Base-by-base conservation (phyloP, 2,329 filamentous ascomycete genomes). In the Ophiostoma ips region DNA sequence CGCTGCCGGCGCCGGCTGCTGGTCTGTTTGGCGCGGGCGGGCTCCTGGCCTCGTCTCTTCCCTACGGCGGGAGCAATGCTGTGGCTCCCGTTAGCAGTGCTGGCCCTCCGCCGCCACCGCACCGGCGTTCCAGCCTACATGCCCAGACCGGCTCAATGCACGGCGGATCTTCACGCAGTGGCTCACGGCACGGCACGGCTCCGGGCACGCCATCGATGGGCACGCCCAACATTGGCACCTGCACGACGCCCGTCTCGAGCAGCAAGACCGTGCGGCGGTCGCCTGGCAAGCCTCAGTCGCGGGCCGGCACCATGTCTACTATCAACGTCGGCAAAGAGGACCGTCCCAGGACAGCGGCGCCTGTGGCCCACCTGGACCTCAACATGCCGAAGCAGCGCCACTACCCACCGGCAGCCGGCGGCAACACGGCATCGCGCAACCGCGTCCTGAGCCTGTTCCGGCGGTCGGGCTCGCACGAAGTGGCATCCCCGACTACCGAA, bases 121-220 rank as follows among this genome's bases (percentile, higher is more conserved):
- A 73, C 46, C 64, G 76, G 12, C 65, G 71, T 46, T 78, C 75
- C 4, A 79, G 75, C 55, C 60, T 79, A 3, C 67, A 73, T 47
- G 71, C 72, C 2, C 67, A 65, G 33, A 71, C 68, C 0, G 67
- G 67, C 0, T 52, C 55, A 3, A 43, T 48, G 1, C 45, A 50
- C 3, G 49, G 48, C 52, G 24, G 24, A 28, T 38, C 50, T 45
- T 52, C 58, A 9, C 47, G 51, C 12, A 53, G 50, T 28, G 50
- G 46, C 2, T 56, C 52, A 4, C 52, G 52, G 1, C 51, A 52
- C 4, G 53, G 55, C 18, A 52, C 57, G 2, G 51, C 55, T 3
- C 33, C 51, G 48, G 51, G 51, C 4, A 55, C 53, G 3, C 57
- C 61, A 4, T 55, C 55, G 2, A 55, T 51, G 1, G 40, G 45